Evolutionary conservation across 2,329 filamentous ascomycete species (phyloP), one percentile per base, ranked within the genome.

Genomic region (Tolypocladium guangdongense): DNA sequence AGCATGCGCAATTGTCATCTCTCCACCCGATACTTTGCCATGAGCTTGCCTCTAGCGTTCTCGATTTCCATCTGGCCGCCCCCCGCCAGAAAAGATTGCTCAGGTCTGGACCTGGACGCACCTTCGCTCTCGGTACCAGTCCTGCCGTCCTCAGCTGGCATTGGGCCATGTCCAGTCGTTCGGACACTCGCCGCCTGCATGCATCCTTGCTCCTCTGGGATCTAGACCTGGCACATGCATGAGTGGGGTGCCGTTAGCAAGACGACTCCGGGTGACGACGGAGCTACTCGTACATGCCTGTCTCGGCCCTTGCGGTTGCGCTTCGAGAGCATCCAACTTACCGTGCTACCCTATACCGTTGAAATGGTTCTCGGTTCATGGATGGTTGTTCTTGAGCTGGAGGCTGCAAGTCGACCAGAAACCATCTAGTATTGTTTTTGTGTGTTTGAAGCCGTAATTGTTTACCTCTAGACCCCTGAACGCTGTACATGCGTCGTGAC

Each of bases 221-320:
- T 51, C 50, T 45, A 36, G 50, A 45, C 50, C 50, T 41, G 50
- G 30, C 50, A 14, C 41, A 20, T 45, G 50, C 50, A 51, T 51
- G 39, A 45, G 50, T 22, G 12, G 50, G 50, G 50, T 43, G n/a
- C 27, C 37, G 12, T 33, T 43, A 45, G 50, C 50, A n/a, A n/a
- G 20, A 27, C 49, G 16, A 10, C 39, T 20, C 22, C 22, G 7
- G 24, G 43, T 46, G 43, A 32, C 24, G 18, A 6, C 22, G 22
- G 14, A 24, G 22, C 22, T 27, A 8, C 7, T 30, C 2, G 6
- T 27, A 27, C 30, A 32, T 32, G 30, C 30, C 30, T 8, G 30
- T 32, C 30, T 32, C 30, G 30, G 30, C 27, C 30, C 30, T 32
- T 6, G 30, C 30, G 30, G 5, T 32, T 32, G n/a, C n/a, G n/a